These are phyloP conservation scores for Xylaria sp. DNA, from an alignment of 2,329 filamentous ascomycete species.

Conservation along the genomic window DNA sequence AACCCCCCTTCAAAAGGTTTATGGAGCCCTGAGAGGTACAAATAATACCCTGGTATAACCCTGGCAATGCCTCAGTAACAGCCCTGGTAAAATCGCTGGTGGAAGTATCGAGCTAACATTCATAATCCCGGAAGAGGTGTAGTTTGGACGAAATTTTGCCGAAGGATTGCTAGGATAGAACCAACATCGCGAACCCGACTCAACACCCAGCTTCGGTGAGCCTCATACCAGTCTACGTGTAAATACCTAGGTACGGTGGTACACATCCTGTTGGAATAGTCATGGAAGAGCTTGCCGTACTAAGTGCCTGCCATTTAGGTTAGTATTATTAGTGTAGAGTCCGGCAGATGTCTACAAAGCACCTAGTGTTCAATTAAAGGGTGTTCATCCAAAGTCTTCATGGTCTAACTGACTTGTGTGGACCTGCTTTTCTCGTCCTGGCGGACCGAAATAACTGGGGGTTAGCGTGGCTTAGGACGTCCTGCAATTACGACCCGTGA, in stretches of 20 bases:
- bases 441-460: conserved; percentile 29
- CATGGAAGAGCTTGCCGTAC: not conserved
- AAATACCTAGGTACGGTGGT: not conserved
- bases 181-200: not conserved
- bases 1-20: no score
- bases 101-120: no score
- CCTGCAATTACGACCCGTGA: conserved; percentile 30
- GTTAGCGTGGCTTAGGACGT: conserved; percentile 26
- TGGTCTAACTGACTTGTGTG: conserved; percentile 11
- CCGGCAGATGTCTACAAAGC: not conserved
- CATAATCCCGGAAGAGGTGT: no score
- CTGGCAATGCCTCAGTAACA: no score
- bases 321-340: no score
- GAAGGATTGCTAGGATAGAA: conserved; percentile 7
- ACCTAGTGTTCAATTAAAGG: not conserved
- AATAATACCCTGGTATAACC: no score
- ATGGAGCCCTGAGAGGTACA: no score
- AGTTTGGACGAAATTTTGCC: conserved; percentile 4
- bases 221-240: not conserved
- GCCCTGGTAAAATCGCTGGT: no score
- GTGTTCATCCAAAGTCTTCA: conserved; percentile 18
- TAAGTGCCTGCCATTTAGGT: not conserved
- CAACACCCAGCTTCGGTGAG: not conserved
- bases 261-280: not conserved
- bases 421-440: conserved; percentile 33